Base-by-base conservation (phyloP, 2,329 filamentous ascomycete genomes). In the Magnaporthiopsis rhizophila region DNA sequence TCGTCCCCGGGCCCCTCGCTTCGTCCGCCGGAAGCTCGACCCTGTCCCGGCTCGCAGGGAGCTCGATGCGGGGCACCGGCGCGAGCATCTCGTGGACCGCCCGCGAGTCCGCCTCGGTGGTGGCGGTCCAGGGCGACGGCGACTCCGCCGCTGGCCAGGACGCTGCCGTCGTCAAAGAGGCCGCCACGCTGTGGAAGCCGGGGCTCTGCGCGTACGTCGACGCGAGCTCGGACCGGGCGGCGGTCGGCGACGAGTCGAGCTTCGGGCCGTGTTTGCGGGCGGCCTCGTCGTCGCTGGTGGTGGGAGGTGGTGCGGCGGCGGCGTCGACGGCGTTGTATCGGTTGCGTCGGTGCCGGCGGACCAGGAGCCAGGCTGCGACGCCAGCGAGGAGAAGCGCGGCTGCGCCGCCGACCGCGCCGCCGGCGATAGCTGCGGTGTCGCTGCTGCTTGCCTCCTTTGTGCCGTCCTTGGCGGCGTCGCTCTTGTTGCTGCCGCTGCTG, bases 371-470 rank as follows among this genome's bases (percentile, higher is more conserved):
- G 63, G 90, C 74, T 56, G 90, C 77, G 24, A 58, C 28, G 30
- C 38, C 28, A 13, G 21, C 26, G n/a, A 53, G 24, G 1, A 84
- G 88, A 61, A 97, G 81, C 62, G 87, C 82, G 21, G 83, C 82
- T 15, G 97, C 75, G 69, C 92, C 94, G 68, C 91, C 94, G 59
- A 97, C 80, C 8, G 97, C 92, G 68, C 92, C 94, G 68, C 94
- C 94, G 2, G 89, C 93, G 67, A 98, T 97, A 36, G 91, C 91
- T 58, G 92, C 93, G 1, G 88, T 80, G 69, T 91, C 92, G 18
- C 34, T 62, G 45, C 15, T 62, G 45, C 15, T n/a, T 38, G 45
- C 5, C 7, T 61, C 30, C 21, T 15, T 36, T 18, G 36, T 38
- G 36, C 11, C 12, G 36, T 38, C 12, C 11, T 38, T 38, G 36